Base-by-base conservation (phyloP, 1,284 basidiomycete species). In the Peniophora sp. region DNA sequence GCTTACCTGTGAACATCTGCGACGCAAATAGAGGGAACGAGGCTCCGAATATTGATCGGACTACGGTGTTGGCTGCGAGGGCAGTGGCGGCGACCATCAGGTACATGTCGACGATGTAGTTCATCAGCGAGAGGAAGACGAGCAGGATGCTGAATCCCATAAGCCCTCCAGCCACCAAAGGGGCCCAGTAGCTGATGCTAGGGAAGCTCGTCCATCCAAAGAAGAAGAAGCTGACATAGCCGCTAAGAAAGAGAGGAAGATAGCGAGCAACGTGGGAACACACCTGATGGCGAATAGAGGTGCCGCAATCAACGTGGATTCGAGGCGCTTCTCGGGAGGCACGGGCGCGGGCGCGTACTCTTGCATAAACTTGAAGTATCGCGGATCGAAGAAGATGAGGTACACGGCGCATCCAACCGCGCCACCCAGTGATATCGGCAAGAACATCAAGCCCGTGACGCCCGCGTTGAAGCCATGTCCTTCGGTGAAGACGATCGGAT, bases 281-380 rank as follows among this genome's bases (percentile, higher is more conserved):
- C 12, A 32, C 1, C 80, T 74, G 24, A 74, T 54, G 3, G 80
- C 68, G 49, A 83, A 75, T 3, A 81, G 57, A 0, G 82, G 83
- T 0, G 76, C 77, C 2, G 76, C 78, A 48, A 78, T 60, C 57
- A 83, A 66, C 0, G 73, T 71, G 44, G 79, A 72, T 24, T 74
- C 72, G 15, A 90, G 68, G 18, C 85, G 73, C 54, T 76, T 76
- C 64, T 90, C 86, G 0, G 87, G 86, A 2, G 82, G 76, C 2
- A 80, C 86, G 8, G 75, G 75, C 24, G 69, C 59, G 3, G 80
- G 80, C 3, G 74, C 71, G 55, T 69, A 71, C 55, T 72, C 66
- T 0, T 66, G 65, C 8, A 70, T 65, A 50, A 75, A 70, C 39
- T 64, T 61, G 37, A 72, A 67, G 57, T 85, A 85, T 37, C 69